Percentiles rank a stretch among this genome's conserved stretches.
Evolutionary conservation across 371 early-diverging fungal genomes (phyloP).

Genomic region (Syncephalis plumigaleata): DNA sequence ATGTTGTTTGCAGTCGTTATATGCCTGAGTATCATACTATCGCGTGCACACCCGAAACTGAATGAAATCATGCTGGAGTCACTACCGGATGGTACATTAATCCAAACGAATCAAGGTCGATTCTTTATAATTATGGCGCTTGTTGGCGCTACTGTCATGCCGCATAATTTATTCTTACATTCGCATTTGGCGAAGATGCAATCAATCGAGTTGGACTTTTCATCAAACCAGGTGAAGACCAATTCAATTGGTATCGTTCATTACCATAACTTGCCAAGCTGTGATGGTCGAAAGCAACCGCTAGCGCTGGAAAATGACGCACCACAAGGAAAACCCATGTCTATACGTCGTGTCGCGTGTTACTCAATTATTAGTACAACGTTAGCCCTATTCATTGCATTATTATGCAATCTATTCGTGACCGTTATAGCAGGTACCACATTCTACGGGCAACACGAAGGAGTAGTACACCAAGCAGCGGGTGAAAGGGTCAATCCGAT

Average conservation of each 20-base stretch:
- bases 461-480: too few relatives aligned
- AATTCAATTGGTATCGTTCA: too few relatives aligned
- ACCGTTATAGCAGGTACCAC: constrained; percentile 49
- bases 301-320: background rate
- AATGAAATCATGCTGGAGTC: constrained; percentile 35
- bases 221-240: too few relatives aligned
- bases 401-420: constrained; percentile 49
- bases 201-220: background rate
- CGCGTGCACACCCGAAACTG: constrained; percentile 29
- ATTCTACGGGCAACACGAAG: constrained; percentile 17
- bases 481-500: constrained; percentile 5
- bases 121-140: constrained; percentile 46
- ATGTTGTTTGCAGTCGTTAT: constrained; percentile 41
- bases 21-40: constrained; percentile 50
- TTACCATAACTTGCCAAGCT: too few relatives aligned
- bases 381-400: constrained; percentile 38
- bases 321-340: background rate
- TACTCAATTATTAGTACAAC: constrained; percentile 47
- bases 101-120: constrained; percentile 18
- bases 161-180: constrained; percentile 59
- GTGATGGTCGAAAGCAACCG: too few relatives aligned
- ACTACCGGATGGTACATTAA: constrained; percentile 24
- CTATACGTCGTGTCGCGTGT: constrained; percentile 28
- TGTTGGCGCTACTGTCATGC: constrained; percentile 54
- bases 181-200: constrained; percentile 8